phyloP scores from a whole-genome alignment of 2,329 filamentous ascomycete species.

The Colletotrichum sublineola region DNA sequence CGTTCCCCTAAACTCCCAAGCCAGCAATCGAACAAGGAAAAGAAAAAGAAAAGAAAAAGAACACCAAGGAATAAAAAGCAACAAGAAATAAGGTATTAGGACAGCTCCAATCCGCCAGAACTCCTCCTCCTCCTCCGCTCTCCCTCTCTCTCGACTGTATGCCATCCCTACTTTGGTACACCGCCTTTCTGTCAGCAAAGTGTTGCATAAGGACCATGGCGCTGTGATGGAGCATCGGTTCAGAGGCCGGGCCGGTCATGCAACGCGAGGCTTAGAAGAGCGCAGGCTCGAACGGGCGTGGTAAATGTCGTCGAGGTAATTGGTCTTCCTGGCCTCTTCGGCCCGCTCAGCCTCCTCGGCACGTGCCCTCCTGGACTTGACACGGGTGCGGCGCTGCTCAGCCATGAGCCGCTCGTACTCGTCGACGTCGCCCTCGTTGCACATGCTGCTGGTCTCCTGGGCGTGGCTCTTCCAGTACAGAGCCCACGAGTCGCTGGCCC shows the following conservation, averaged over 20 bases:
- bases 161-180: too few relatives aligned
- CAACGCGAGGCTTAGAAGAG: constrained; percentile 27
- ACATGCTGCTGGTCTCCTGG: constrained; percentile 45
- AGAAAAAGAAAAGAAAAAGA: not conserved
- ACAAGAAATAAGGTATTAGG: constrained; percentile 29
- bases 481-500: constrained; percentile 35
- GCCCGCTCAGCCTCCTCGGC: constrained; percentile 36
- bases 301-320: constrained; percentile 39
- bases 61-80: too few relatives aligned
- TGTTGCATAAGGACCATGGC: not conserved
- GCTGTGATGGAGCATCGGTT: not conserved
- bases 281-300: constrained; percentile 33
- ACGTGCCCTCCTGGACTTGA: constrained; percentile 24
- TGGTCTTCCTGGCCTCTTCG: constrained; percentile 37
- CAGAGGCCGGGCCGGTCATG: not conserved
- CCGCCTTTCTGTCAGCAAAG: not conserved
- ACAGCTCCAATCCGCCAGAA: constrained; percentile 23
- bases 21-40: not conserved
- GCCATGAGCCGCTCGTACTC: constrained; percentile 20
- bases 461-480: constrained; percentile 47
- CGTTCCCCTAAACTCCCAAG: constrained; percentile 30
- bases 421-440: constrained; percentile 20
- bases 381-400: constrained; percentile 26
- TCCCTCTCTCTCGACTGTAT: not conserved
- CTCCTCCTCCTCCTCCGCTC: constrained; percentile 4